phyloP scores from a whole-genome alignment of 176 grass and related monocot genomes.

The Zea luxurians region DNA sequence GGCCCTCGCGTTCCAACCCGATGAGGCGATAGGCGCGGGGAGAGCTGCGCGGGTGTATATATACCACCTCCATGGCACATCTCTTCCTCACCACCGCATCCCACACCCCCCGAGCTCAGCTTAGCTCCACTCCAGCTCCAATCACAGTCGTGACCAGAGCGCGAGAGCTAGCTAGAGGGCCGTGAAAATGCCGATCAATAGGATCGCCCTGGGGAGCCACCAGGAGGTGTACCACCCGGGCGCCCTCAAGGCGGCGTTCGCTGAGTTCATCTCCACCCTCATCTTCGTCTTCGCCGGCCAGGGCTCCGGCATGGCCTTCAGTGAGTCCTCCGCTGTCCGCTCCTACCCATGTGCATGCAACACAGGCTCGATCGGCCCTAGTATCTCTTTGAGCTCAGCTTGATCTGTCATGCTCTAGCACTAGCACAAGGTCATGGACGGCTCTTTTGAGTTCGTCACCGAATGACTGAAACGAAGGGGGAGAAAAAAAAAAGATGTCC shows the following conservation, averaged over 20 bases:
- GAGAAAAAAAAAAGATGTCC: neutral
- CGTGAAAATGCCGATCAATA: slow-evolving; percentile 65
- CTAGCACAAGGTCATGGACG: neutral
- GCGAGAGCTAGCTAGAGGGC: neutral
- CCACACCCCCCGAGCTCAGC: neutral
- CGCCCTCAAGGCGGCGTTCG: slow-evolving; percentile 83
- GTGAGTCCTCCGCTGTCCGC: slow-evolving; percentile 34
- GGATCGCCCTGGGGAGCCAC: slow-evolving; percentile 64
- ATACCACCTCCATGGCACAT: slow-evolving; percentile 14
- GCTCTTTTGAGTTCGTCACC: neutral
- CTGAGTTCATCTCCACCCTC: slow-evolving; percentile 95
- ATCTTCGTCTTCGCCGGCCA: slow-evolving; percentile 99
- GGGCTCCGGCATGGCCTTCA: slow-evolving; percentile 93
- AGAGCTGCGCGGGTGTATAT: slow-evolving; percentile 20
- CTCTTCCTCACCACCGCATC: slow-evolving; percentile 18
- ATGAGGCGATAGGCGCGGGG: slow-evolving; percentile 14
- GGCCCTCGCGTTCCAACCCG: slow-evolving; percentile 5
- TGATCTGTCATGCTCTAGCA: neutral
- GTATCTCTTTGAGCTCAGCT: neutral
- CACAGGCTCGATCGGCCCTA: neutral
- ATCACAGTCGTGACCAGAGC: neutral
- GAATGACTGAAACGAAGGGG: neutral
- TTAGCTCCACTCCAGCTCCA: neutral
- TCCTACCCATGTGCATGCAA: neutral
- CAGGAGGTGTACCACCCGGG: slow-evolving; percentile 70